Percentiles rank a stretch among this genome's conserved stretches.
phyloP scores from a whole-genome alignment of 257 asterid species.

The Gentiana dahurica region DNA sequence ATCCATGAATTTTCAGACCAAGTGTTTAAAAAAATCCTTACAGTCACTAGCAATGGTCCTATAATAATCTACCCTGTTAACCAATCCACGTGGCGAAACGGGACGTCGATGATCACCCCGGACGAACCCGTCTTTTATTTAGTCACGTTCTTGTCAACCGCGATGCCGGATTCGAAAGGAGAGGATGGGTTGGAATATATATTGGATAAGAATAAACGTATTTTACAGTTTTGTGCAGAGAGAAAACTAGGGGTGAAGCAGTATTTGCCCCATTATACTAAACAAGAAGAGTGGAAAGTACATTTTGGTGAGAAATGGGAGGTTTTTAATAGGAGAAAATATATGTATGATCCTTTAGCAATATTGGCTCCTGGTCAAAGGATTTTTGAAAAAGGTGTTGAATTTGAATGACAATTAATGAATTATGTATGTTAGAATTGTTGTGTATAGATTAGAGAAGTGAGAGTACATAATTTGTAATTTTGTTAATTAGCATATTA shows the following conservation, averaged over 20 bases:
- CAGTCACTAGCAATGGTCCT: slow-evolving; percentile 82
- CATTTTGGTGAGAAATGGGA: slow-evolving; percentile 84
- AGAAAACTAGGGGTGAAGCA: slow-evolving; percentile 60
- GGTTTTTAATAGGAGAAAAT: slow-evolving; percentile 49
- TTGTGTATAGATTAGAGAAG: not conserved
- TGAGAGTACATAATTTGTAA: too few species aligned
- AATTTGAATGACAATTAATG: slow-evolving; percentile 21
- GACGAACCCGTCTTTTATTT: slow-evolving; percentile 67
- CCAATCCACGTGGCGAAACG: slow-evolving; percentile 78
- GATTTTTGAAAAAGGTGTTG: slow-evolving; percentile 46
- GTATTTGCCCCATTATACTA: slow-evolving; percentile 70
- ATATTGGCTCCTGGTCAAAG: slow-evolving; percentile 90
- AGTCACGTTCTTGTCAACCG: slow-evolving; percentile 65
- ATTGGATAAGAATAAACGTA: slow-evolving; percentile 43
- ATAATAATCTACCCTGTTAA: slow-evolving; percentile 80
- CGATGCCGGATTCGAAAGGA: slow-evolving; percentile 60
- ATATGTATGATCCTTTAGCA: slow-evolving; percentile 69
- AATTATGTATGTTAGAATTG: slow-evolving; percentile 3
- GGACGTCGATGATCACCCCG: slow-evolving; percentile 74
- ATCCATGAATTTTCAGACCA: slow-evolving; percentile 52
- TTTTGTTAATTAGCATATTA: too few species aligned
- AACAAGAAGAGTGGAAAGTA: slow-evolving; percentile 70
- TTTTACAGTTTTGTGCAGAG: slow-evolving; percentile 35
- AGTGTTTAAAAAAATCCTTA: slow-evolving; percentile 64
- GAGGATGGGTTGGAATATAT: slow-evolving; percentile 54